Percentiles rank a stretch among this genome's conserved stretches.
These are phyloP conservation scores for Venturia pyrina DNA, from an alignment of 2,329 filamentous ascomycete genomes.

Conservation along the genomic window DNA sequence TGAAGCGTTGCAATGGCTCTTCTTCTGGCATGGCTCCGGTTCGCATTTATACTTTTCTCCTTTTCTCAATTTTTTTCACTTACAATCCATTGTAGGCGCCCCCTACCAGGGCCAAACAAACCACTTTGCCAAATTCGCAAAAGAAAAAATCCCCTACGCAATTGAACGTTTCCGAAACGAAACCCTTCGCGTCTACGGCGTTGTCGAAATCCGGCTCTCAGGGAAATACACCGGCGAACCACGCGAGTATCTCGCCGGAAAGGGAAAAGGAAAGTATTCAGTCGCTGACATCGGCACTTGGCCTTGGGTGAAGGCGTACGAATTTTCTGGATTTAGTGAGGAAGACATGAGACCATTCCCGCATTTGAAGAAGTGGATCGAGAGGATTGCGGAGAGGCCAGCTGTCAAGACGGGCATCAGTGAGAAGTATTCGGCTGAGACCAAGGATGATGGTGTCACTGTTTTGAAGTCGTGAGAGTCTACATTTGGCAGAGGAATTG, in stretches of 20 bases:
- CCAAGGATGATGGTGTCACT: conserved; percentile 5
- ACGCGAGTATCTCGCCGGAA: conserved; percentile 45
- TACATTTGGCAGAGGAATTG: not conserved
- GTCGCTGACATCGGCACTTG: conserved; percentile 37
- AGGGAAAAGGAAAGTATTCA: conserved; percentile 44
- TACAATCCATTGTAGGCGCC: conserved; percentile 31
- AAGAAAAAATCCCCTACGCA: conserved; percentile 47
- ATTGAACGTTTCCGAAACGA: conserved; percentile 40
- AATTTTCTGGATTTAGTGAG: conserved; percentile 32
- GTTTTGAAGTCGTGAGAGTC: not conserved
- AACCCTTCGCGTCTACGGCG: conserved; percentile 37
- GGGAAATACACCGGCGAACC: conserved; percentile 41
- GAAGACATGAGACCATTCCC: conserved; percentile 43
- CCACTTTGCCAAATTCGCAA: conserved; percentile 74
- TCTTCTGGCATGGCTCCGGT: conserved; percentile 41
- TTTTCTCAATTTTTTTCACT: too few species aligned
- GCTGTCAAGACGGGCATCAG: conserved; percentile 39
- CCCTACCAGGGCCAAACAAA: conserved; percentile 79
- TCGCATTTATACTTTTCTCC: not conserved
- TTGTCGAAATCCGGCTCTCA: conserved; percentile 44
- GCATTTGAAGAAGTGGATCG: conserved; percentile 43
- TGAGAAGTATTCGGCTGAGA: conserved; percentile 24
- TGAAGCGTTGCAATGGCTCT: conserved; percentile 50
- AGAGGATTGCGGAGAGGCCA: conserved; percentile 38
- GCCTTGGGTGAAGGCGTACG: conserved; percentile 25